A percentile compares a stretch with the other conserved stretches of the same genome.
Evolutionary conservation across 2,329 filamentous ascomycete species (phyloP).

Genomic region (Hypoxylon sp.): DNA sequence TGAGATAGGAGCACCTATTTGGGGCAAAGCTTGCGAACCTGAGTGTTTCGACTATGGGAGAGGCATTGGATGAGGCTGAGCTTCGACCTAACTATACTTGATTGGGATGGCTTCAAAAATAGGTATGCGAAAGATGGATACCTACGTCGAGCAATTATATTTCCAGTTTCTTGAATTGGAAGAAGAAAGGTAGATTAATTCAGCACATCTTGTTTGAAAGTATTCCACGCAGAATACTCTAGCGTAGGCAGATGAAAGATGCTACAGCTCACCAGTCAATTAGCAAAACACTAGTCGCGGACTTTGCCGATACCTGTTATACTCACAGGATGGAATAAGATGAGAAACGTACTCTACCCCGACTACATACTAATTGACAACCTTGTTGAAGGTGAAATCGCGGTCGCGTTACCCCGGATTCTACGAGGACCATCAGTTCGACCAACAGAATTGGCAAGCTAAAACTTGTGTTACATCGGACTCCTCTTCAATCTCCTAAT

Average conservation of each 20-base stretch:
- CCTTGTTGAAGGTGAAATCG: neutral
- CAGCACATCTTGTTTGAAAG: neutral
- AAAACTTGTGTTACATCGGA: too few species aligned
- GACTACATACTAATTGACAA: neutral
- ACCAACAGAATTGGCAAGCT: too few species aligned
- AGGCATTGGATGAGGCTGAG: neutral
- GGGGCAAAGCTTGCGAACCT: neutral
- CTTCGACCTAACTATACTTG: neutral
- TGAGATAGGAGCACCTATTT: neutral
- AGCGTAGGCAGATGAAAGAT: neutral
- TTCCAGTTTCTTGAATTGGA: neutral
- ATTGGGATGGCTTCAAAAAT: neutral
- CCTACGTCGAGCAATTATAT: neutral
- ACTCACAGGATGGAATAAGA: neutral
- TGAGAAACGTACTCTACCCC: neutral
- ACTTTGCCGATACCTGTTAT: slow-evolving; percentile 1
- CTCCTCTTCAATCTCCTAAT: too few species aligned
- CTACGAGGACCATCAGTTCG: too few species aligned
- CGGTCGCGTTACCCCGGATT: too few species aligned
- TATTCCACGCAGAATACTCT: neutral
- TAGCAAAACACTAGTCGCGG: neutral
- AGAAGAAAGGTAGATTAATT: neutral
- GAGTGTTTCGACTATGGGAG: too few species aligned
- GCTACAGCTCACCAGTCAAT: neutral
- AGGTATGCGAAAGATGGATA: neutral